These are phyloP conservation scores for Adiantum capillusveneris DNA, from an alignment of 75 land plant genomes.

Conservation along the genomic window DNA sequence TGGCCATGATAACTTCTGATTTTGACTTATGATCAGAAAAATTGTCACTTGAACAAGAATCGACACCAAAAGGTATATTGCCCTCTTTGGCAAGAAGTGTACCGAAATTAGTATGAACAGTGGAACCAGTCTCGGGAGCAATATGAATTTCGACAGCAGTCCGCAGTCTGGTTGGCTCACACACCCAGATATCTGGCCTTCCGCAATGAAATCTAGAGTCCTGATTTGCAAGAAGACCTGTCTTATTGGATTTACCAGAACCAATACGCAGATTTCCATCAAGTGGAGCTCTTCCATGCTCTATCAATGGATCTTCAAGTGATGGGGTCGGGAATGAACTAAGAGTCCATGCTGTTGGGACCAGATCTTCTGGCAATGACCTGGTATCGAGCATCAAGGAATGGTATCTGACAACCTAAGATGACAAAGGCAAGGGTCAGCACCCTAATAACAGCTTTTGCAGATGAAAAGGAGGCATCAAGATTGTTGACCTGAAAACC, in stretches of 20 bases:
- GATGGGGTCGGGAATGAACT: background rate
- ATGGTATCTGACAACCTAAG: slow-evolving; percentile 97
- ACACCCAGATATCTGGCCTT: slow-evolving; percentile 2
- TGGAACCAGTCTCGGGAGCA: no score
- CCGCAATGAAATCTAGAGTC: no score
- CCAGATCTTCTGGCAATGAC: slow-evolving; percentile 64
- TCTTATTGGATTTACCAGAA: no score
- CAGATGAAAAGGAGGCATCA: background rate
- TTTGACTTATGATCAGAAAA: background rate
- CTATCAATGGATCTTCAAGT: no score
- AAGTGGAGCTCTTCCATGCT: no score
- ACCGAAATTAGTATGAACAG: background rate
- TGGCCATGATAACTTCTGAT: slow-evolving; percentile 61
- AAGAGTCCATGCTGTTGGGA: slow-evolving; percentile 92
- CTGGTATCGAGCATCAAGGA: slow-evolving; percentile 70
- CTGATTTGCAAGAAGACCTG: no score
- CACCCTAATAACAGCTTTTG: no score
- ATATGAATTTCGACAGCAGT: slow-evolving; percentile 6
- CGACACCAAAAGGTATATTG: background rate
- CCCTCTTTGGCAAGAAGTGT: background rate
- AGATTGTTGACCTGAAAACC: slow-evolving; percentile 65
- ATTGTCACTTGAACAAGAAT: no score
- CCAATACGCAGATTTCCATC: no score
- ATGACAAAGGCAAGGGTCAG: background rate
- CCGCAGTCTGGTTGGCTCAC: slow-evolving; percentile 13